Base-by-base conservation (phyloP, 805 yeast species). In the Komagataella pseudopastoris region DNA sequence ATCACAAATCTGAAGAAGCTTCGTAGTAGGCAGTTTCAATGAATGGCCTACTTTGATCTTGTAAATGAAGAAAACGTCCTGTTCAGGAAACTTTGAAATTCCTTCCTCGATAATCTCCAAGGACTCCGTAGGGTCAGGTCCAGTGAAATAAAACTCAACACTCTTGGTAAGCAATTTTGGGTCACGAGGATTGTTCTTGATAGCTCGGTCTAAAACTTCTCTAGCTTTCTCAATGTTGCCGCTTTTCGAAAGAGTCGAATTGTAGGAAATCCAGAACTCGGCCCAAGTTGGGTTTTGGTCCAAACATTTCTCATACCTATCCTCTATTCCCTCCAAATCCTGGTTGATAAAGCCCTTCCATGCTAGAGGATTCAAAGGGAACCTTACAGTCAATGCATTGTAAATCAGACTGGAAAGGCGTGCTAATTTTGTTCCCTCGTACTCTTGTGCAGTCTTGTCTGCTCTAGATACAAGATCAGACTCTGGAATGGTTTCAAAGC, bases 91-190 rank as follows among this genome's bases (percentile, higher is more conserved):
- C n/a, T 52, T 53, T 0, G 52, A 57, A 1, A 85, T 51, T 0
- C 82, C 90, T 16, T 67, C 63, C 14, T 76, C 69, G 16, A 73
- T 65, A 1, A 76, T 53, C 2, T 55, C 51, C 22, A 74, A 50
- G 0, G 85, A 82, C 3, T 55, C 59, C 0, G n/a, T 8, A 10
- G 14, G 39, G 39, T 30, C 2, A 4, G n/a, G 39, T 8, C 39
- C 39, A 30, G 10, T 30, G 5, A 30, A 30, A 14, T 14, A 30
- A 5, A 30, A 30, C 39, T 30, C 39, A 10, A 30, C 8, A 30
- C 39, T 30, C 5, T 30, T 30, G 6, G 10, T 10, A 30, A 30
- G 10, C 39, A 30, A 5, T 6, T 30, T 5, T 30, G 39, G 39
- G 14, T 30, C 39, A n/a, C 39, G 39, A 30, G 39, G 39, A 30